Base-by-base conservation (phyloP, 768 basidiomycete genomes). In the Chalciporus pseudorubinellus region DNA sequence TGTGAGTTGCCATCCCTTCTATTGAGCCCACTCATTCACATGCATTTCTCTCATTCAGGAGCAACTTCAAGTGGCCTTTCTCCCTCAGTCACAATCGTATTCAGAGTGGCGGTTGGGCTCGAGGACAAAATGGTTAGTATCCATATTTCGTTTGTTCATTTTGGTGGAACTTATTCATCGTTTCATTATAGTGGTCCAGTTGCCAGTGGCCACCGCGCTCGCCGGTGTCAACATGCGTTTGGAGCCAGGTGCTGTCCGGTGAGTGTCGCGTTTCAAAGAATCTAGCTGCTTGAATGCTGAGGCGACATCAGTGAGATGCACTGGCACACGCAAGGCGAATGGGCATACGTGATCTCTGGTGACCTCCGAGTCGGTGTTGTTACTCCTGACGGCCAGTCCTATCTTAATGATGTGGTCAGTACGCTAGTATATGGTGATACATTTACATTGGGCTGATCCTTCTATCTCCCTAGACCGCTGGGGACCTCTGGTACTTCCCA, bases 21-120 rank as follows among this genome's bases (percentile, higher is more conserved):
- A 43, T 39, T 40, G 22, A 7, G 6, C 26, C 28, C 46, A 13
- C n/a, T 26, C 24, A 18, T 36, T 53, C 9, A 53, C 6, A 9
- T 20, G 26, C 6, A 36, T 29, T 3, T 8, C 38, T 6, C 6
- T n/a, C 4, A 1, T 26, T 28, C 46, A 76, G 71, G 1, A 46
- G 52, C 0, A 84, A 84, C 56, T 74, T 74, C 53, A 85, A 85
- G 58, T 86, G 85, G 85, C 78, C 83, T 0, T 82, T 84, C 60
- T 71, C 77, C 43, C 62, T 83, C 19, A 84, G 83, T 53, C 82
- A 82, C 59, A 84, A 75, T 59, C 79, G 81, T 29, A 57, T 86
- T 7, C 76, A 77, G 46, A 72, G 74, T 4, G 85, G 83, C n/a
- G 85, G 85, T 2, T 86, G 84, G 83, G 79, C 84, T 24, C 74